A percentile compares a stretch with the other conserved stretches of the same genome.
Conservation (phyloP, 2,329 filamentous ascomycete species). For the Hypoxylon sp. region DNA sequence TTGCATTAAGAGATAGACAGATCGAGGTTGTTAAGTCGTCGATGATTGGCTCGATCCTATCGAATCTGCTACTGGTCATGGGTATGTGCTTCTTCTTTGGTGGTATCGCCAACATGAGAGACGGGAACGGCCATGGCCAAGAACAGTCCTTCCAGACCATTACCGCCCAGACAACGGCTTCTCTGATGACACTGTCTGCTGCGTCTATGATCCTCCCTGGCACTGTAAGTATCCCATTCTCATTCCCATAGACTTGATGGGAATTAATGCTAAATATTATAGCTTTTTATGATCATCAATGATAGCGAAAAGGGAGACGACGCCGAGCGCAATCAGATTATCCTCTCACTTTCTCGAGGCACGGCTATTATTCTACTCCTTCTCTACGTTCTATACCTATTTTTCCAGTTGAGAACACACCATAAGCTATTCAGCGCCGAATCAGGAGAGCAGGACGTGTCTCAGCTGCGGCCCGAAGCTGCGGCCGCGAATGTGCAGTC, state of each 20-base stretch:
- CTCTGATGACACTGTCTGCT: conserved; percentile 81
- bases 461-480: conserved; percentile 40
- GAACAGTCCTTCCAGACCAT: conserved; percentile 83
- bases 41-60: conserved; percentile 96
- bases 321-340: conserved; percentile 66
- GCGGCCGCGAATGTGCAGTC: conserved; percentile 35
- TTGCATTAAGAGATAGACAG: conserved; percentile 86
- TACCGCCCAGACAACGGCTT: conserved; percentile 82
- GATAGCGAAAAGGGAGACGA: conserved; percentile 54
- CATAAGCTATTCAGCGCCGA: conserved; percentile 78
- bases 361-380: conserved; percentile 81
- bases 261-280: conserved; percentile 41
- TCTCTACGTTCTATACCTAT: conserved; percentile 82
- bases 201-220: conserved; percentile 86
- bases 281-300: conserved; percentile 77
- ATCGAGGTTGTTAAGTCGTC: conserved; percentile 98
- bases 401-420: conserved; percentile 84
- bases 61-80: conserved; percentile 90
- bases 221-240: conserved; percentile 62
- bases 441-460: conserved; percentile 48
- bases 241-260: neutral
- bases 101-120: conserved; percentile 74
- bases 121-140: conserved; percentile 68
- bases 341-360: conserved; percentile 80
- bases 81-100: conserved; percentile 86